Evolutionary conservation across 176 grass and related monocot species (phyloP).

Genomic region (Alopecurus myosuroides): DNA sequence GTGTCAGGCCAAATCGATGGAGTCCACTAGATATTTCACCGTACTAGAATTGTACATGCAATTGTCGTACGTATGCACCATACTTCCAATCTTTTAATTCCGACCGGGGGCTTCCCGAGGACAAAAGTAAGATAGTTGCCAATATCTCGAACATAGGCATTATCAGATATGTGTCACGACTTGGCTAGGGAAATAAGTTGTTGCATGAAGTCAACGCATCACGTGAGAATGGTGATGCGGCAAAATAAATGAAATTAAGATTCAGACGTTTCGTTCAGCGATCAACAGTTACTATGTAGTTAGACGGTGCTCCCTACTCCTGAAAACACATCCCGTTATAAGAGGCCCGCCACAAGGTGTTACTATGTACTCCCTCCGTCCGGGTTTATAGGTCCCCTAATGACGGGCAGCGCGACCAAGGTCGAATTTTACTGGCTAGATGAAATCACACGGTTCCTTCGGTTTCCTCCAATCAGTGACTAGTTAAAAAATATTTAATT

Average conservation of each 20-base stretch:
- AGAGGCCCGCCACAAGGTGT: not conserved
- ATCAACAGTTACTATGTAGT: not conserved
- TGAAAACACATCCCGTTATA: not conserved
- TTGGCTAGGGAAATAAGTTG: not conserved
- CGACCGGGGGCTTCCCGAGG: no score
- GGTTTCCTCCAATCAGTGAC: no score
- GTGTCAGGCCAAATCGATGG: no score
- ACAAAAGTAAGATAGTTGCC: not conserved
- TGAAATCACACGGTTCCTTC: no score
- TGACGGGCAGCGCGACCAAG: no score
- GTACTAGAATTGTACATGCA: no score
- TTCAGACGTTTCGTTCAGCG: not conserved
- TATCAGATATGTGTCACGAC: not conserved
- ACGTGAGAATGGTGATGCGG: not conserved
- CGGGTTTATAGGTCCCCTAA: no score
- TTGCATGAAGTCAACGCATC: not conserved
- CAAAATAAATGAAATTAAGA: not conserved
- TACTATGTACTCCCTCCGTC: no score
- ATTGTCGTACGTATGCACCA: no score
- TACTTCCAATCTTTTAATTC: not conserved
- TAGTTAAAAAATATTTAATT: no score
- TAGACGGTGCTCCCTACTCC: not conserved
- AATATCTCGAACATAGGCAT: not conserved
- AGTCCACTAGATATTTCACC: no score
- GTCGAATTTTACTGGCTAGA: no score